A percentile compares a stretch with the other conserved stretches of the same genome.
Conservation (phyloP, 108 stramenopile genomes). For the Cyclotella cryptica region DNA sequence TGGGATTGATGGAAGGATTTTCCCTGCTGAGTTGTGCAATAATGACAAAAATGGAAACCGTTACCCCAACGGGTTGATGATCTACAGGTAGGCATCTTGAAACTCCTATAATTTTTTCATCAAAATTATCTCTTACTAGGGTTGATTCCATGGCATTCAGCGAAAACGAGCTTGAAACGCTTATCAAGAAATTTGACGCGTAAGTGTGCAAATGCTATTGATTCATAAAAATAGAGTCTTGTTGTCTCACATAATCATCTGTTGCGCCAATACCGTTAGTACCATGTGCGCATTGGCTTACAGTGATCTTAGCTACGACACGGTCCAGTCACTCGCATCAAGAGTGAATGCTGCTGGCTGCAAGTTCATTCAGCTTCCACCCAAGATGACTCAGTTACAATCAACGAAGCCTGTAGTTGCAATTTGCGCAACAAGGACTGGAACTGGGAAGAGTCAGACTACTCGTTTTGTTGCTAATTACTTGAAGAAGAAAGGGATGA, state of each 20-base stretch:
- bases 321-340: slow-evolving; percentile 54
- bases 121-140: background rate
- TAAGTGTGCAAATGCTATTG: background rate
- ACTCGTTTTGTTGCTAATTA: slow-evolving; percentile 52
- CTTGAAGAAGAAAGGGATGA: slow-evolving; percentile 53
- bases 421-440: slow-evolving; percentile 57
- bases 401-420: slow-evolving; percentile 56
- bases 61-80: slow-evolving; percentile 56
- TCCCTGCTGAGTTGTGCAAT: slow-evolving; percentile 55
- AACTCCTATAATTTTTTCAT: background rate
- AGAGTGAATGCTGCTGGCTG: slow-evolving; percentile 57
- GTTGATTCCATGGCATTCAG: background rate
- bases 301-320: slow-evolving; percentile 46
- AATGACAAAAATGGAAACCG: slow-evolving; percentile 57
- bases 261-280: background rate
- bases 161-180: slow-evolving; percentile 49
- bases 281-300: slow-evolving; percentile 54
- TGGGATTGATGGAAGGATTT: slow-evolving; percentile 49
- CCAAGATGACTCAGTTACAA: slow-evolving; percentile 42
- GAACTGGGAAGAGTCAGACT: slow-evolving; percentile 55
- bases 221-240: background rate
- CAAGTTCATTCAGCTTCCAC: slow-evolving; percentile 61
- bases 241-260: background rate
- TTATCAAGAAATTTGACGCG: slow-evolving; percentile 49
- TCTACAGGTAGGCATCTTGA: slow-evolving; percentile 26